phyloP scores from a whole-genome alignment of 495 filamentous ascomycete species.

The Aspergillus coremiiformis region DNA sequence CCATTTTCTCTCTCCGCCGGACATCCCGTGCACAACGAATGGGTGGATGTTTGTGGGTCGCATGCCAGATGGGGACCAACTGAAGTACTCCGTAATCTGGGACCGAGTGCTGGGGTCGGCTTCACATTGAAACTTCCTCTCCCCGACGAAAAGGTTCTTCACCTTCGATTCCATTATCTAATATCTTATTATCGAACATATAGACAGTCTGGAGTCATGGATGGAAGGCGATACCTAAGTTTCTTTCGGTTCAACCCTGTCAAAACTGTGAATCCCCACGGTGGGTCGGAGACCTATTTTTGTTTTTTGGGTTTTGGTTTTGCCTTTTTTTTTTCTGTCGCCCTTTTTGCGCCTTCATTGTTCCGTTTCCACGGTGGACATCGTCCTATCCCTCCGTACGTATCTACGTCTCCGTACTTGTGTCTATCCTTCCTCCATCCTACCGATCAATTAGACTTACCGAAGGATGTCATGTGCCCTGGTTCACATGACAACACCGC shows the following conservation, averaged over 20 bases:
- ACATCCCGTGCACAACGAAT: too few species aligned
- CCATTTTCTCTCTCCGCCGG: not conserved
- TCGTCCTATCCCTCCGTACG: not conserved
- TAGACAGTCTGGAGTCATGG: too few species aligned
- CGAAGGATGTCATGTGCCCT: not conserved
- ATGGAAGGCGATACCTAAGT: not conserved
- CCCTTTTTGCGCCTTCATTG: not conserved
- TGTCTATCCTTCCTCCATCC: too few species aligned
- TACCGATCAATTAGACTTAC: not conserved
- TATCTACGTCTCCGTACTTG: not conserved
- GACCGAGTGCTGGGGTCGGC: not conserved
- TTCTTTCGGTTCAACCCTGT: not conserved
- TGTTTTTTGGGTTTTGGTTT: not conserved
- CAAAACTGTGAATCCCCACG: not conserved
- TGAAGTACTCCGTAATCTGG: slow-evolving; percentile 1
- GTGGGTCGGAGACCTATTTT: not conserved
- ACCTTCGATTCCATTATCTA: too few species aligned
- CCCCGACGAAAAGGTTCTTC: too few species aligned
- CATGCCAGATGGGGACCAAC: not conserved
- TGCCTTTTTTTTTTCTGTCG: not conserved
- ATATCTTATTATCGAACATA: too few species aligned
- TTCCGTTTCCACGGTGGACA: too few species aligned
- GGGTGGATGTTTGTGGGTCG: slow-evolving; percentile 4
- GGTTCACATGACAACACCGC: not conserved
- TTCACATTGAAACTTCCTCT: too few species aligned